These are phyloP conservation scores for Escovopsis sp. DNA, from an alignment of 2,329 filamentous ascomycete genomes.

Conservation along the genomic window DNA sequence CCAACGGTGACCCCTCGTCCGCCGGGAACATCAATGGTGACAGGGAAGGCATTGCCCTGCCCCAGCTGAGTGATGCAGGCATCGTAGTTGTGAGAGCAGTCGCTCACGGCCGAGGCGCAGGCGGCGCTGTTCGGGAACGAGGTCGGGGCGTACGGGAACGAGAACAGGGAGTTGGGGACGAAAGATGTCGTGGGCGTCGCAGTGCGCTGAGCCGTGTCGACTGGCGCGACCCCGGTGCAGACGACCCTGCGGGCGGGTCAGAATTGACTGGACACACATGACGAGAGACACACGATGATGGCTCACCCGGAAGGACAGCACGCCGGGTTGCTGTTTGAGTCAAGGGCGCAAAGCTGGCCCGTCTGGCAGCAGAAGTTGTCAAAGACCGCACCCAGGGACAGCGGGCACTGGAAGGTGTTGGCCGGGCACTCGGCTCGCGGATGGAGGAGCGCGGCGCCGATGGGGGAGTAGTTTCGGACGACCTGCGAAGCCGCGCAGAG, in stretches of 20 bases:
- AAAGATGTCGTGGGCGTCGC: slow-evolving; percentile 29
- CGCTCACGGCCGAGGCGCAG: slow-evolving; percentile 34
- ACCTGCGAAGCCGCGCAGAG: neutral
- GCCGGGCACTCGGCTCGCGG: slow-evolving; percentile 26
- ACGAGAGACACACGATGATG: neutral
- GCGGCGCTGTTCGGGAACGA: slow-evolving; percentile 33
- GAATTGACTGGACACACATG: neutral
- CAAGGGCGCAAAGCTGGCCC: slow-evolving; percentile 34
- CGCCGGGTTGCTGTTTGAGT: slow-evolving; percentile 31
- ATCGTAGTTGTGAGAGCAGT: slow-evolving; percentile 38
- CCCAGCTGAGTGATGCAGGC: slow-evolving; percentile 36
- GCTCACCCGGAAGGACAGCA: slow-evolving; percentile 39
- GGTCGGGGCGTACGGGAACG: slow-evolving; percentile 42
- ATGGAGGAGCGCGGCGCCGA: slow-evolving; percentile 6
- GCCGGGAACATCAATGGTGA: slow-evolving; percentile 41
- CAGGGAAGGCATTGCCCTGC: slow-evolving; percentile 27
- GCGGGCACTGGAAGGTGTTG: slow-evolving; percentile 35
- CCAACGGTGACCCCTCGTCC: slow-evolving; percentile 37
- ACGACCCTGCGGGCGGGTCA: slow-evolving; percentile 24
- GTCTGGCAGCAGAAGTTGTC: slow-evolving; percentile 34
- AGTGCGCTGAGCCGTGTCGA: slow-evolving; percentile 19
- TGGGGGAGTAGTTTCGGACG: neutral
- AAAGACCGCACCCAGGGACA: slow-evolving; percentile 29
- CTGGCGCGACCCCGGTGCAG: slow-evolving; percentile 40
- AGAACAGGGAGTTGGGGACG: slow-evolving; percentile 42